phyloP scores from a whole-genome alignment of 2,329 filamentous ascomycete species.

The Fusarium dimerum region DNA sequence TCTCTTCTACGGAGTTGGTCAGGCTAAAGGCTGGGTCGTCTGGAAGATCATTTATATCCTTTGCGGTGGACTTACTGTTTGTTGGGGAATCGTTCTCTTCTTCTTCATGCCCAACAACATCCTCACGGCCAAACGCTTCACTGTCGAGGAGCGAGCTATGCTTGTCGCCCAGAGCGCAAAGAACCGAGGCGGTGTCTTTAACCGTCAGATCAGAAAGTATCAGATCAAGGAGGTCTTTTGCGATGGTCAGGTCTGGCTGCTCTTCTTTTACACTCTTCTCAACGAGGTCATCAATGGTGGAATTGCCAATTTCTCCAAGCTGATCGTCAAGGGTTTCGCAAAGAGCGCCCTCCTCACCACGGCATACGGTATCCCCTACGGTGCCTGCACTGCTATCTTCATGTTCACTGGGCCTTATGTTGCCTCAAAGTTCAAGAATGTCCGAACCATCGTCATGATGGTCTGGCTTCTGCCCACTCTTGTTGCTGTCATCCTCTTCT shows the following conservation, averaged over 20 bases:
- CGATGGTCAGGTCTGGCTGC: slow-evolving; percentile 54
- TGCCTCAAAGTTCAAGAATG: slow-evolving; percentile 51
- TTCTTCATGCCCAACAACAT: slow-evolving; percentile 50
- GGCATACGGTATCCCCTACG: slow-evolving; percentile 54
- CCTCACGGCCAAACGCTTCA: slow-evolving; percentile 34
- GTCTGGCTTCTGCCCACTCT: slow-evolving; percentile 53
- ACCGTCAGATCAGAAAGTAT: slow-evolving; percentile 48
- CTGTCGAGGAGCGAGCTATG: slow-evolving; percentile 36
- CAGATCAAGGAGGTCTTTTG: slow-evolving; percentile 51
- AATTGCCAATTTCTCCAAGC: slow-evolving; percentile 58
- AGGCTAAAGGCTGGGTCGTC: slow-evolving; percentile 45
- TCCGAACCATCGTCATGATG: slow-evolving; percentile 53
- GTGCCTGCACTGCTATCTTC: slow-evolving; percentile 54
- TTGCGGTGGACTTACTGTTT: slow-evolving; percentile 48
- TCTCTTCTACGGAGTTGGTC: slow-evolving; percentile 54
- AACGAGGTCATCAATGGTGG: slow-evolving; percentile 57
- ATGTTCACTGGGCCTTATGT: slow-evolving; percentile 54
- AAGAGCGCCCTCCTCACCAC: slow-evolving; percentile 42
- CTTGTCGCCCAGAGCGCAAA: slow-evolving; percentile 63
- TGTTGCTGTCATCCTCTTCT: slow-evolving; percentile 49
- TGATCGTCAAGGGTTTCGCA: slow-evolving; percentile 51
- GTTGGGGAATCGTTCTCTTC: slow-evolving; percentile 48
- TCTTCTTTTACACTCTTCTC: slow-evolving; percentile 54
- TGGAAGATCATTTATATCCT: slow-evolving; percentile 58
- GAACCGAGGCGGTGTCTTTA: slow-evolving; percentile 49